phyloP scores from a whole-genome alignment of 495 filamentous ascomycete species.

The Geoglossum glabrum region DNA sequence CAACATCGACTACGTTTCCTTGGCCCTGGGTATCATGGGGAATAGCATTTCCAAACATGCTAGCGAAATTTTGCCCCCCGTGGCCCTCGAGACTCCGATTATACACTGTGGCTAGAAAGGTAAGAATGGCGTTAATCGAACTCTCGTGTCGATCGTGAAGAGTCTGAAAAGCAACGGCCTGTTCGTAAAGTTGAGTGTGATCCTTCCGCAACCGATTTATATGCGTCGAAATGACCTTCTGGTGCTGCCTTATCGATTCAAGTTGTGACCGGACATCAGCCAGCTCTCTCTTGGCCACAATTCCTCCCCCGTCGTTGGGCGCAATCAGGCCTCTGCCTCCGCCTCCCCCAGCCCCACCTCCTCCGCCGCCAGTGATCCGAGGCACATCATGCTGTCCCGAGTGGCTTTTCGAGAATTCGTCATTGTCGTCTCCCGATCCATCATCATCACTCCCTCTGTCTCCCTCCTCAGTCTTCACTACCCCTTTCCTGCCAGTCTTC shows the following conservation, averaged over 20 bases:
- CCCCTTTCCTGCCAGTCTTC: conserved; percentile 19
- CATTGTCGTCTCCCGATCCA: conserved; percentile 7
- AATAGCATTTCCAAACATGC: conserved; percentile 51
- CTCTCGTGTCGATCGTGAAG: conserved; percentile 91
- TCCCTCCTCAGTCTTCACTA: conserved; percentile 40
- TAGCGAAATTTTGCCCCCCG: conserved; percentile 42
- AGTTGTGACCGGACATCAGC: conserved; percentile 59
- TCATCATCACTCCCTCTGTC: conserved; percentile 21
- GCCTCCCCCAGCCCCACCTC: background rate
- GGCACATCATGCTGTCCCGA: background rate
- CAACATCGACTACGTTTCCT: conserved; percentile 53
- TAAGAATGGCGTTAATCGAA: conserved; percentile 93
- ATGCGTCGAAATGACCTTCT: conserved; percentile 59
- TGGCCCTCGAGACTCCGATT: conserved; percentile 51
- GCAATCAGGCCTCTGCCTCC: background rate
- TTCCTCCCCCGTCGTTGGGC: conserved; percentile 5
- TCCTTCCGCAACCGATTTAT: conserved; percentile 62
- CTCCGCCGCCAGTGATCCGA: background rate
- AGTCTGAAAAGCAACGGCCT: conserved; percentile 73
- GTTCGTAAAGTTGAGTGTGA: conserved; percentile 73
- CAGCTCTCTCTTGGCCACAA: conserved; percentile 58
- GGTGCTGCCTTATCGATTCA: conserved; percentile 61
- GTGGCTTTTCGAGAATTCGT: background rate
- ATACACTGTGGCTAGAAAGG: conserved; percentile 91
- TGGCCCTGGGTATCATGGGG: conserved; percentile 34